Evolutionary conservation across 768 basidiomycete genomes (phyloP).

Genomic region (Rubroboletus pulcherrimus): DNA sequence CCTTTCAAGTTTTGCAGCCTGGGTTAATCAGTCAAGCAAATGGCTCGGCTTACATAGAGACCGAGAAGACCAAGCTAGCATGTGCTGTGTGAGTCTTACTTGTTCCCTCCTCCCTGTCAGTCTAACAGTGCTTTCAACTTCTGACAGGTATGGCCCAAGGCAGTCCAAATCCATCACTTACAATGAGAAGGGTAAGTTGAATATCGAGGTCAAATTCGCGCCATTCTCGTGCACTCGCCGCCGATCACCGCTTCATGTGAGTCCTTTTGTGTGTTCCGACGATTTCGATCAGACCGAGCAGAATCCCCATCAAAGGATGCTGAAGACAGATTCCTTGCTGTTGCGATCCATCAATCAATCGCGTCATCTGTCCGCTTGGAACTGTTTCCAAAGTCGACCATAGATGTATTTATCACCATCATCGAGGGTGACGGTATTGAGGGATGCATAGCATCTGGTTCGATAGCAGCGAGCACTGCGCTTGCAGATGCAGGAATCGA

Average conservation of each 20-base stretch:
- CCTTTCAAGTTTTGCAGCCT: conserved; percentile 71
- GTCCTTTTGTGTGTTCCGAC: conserved; percentile 23
- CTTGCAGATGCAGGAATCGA: conserved; percentile 92
- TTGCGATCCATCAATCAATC: conserved; percentile 82
- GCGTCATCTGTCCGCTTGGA: conserved; percentile 82
- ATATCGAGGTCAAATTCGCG: conserved; percentile 95
- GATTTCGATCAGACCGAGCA: conserved; percentile 1
- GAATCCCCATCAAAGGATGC: conserved; percentile 64
- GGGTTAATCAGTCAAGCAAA: conserved; percentile 92
- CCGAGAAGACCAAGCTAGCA: conserved; percentile 86
- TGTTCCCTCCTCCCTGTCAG: not conserved
- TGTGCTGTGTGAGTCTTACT: conserved; percentile 79
- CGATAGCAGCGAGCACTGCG: conserved; percentile 85
- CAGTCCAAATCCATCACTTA: conserved; percentile 79
- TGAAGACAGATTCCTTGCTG: conserved; percentile 83
- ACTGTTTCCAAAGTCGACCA: conserved; percentile 87
- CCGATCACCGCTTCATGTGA: conserved; percentile 81
- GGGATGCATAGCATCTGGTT: conserved; percentile 80
- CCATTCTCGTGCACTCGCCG: conserved; percentile 84
- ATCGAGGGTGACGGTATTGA: conserved; percentile 93
- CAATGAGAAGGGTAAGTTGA: conserved; percentile 83
- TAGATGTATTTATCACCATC: conserved; percentile 88
- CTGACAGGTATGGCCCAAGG: conserved; percentile 72
- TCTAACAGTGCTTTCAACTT: conserved; percentile 3
- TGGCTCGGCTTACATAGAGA: conserved; percentile 96